Base-by-base conservation (phyloP, 2,329 filamentous ascomycete species). In the Neocatenulostroma microsporum region DNA sequence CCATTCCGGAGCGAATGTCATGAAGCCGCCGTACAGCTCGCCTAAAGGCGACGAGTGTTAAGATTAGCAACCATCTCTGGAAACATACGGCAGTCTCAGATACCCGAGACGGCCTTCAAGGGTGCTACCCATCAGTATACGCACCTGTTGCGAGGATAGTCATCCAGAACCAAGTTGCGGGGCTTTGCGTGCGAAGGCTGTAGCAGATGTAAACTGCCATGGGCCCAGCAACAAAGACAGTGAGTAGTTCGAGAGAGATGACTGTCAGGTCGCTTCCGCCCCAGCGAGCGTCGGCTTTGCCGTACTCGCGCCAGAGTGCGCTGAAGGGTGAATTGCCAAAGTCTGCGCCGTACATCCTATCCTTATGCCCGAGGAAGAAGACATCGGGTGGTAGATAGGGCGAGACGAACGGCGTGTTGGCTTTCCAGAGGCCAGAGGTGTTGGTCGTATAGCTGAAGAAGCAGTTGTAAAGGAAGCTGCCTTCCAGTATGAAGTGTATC, bases 401-500 rank as follows among this genome's bases (percentile, higher is more conserved):
- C 44, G 48, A 66, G 20, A 40, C 47, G 51, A 44, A 30, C 5
- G 48, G 49, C 28, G 36, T 20, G 13, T 25, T 24, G 13, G 36
- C 14, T 10, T 42, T 24, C 39, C 40, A 41, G 28, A 44, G 30
- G 21, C 57, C 54, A 31, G 55, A 40, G 17, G 37, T 53, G 25
- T 61, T 60, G 6, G 67, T 61, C 25, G 74, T 57, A 52, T 68
- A 78, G 48, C 72, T 72, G 72, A 87, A 89, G 73, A 96, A 93
- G 68, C 85, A 94, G 66, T 94, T 85, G 71, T 87, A 95, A 17
- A 95, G 77, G 63, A 86, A 96, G 54, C 78, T 82, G 36, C 86
- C 88, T 66, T 96, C 89, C 58, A 96, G 82, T 59, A 86, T 70
- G 62, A 93, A 78, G 67, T 98, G 91, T 54, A 88, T 89, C 28